Base-by-base conservation (phyloP, 352 stramenopile genomes). In the Pythium brachiatum region DNA sequence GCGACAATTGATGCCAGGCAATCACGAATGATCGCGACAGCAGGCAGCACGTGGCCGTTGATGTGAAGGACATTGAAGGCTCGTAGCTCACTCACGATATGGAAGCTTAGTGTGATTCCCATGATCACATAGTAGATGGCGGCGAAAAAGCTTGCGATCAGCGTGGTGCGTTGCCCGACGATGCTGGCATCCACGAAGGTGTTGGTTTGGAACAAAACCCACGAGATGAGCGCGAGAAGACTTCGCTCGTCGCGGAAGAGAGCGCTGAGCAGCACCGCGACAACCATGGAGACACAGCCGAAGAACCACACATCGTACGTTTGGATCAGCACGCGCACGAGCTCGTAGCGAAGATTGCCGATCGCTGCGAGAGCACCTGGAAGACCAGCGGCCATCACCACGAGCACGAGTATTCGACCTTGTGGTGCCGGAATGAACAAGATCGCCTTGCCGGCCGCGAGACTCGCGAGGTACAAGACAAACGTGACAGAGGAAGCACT, bases 291-390 rank as follows among this genome's bases (percentile, higher is more conserved):
- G 16, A 61, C 48, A n/a, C 25, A 18, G 15, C 23, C 23, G 15
- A 54, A 60, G 44, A 66, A 69, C 60, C 66, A 70, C 25, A 65
- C n/a, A 31, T 66, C 60, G 56, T 63, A 69, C 4, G 66, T 63
- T 21, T 54, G 8, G 15, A 69, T 36, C 23, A 66, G 27, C 7
- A 69, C 31, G 0, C 13, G 23, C 18, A 69, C 43, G 7, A 66
- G 38, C 12, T 73, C 57, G 32, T 53, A 65, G 7, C 66, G 61
- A 3, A 73, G 36, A 15, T 61, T 60, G n/a, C 21, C 23, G 7
- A 58, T 16, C 0, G 44, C 31, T 15, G 57, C 52, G 15, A 69
- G 23, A 7, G 39, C 51, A 1, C 51, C 55, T 5, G 52, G 60
- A 5, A 65, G 7, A 11, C 60, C 51, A 1, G 55, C 15, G 2